Evolutionary conservation across 352 stramenopile genomes (phyloP).

Genomic region (Phytophthora sansomeana): DNA sequence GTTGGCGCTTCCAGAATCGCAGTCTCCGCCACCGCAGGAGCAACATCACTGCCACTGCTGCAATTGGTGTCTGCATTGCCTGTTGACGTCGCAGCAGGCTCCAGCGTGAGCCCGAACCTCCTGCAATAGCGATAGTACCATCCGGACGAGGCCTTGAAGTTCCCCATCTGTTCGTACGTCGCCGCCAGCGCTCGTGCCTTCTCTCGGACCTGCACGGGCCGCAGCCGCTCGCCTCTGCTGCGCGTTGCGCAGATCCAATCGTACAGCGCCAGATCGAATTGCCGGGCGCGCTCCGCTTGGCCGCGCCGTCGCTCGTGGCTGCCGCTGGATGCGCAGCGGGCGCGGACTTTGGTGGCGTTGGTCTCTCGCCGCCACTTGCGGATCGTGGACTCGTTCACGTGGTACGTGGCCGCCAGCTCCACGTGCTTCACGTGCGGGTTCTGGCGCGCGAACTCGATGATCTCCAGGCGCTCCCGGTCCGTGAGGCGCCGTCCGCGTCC

Average conservation of each 20-base stretch:
- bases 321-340: slow-evolving; percentile 45
- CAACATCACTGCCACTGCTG: slow-evolving; percentile 1
- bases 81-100: background rate
- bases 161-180: slow-evolving; percentile 44
- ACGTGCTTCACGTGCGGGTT: slow-evolving; percentile 60
- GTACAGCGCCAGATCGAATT: slow-evolving; percentile 53
- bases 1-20: background rate
- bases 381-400: slow-evolving; percentile 69
- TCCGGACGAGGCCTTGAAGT: slow-evolving; percentile 62
- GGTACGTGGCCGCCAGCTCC: slow-evolving; percentile 54
- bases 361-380: slow-evolving; percentile 54
- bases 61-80: background rate
- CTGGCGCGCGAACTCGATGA: slow-evolving; percentile 58
- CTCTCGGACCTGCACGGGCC: slow-evolving; percentile 39
- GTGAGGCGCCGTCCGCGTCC: slow-evolving; percentile 57
- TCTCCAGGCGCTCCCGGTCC: slow-evolving; percentile 71
- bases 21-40: background rate
- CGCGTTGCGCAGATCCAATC: slow-evolving; percentile 44
- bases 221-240: slow-evolving; percentile 29
- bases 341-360: slow-evolving; percentile 51
- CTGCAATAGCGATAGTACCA: slow-evolving; percentile 68
- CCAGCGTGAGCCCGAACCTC: slow-evolving; percentile 34
- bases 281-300: slow-evolving; percentile 43
- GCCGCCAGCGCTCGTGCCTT: slow-evolving; percentile 47
- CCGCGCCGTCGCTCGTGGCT: slow-evolving; percentile 50